Base-by-base conservation (phyloP, 1,139 yeast species). In the Candida sp. region DNA sequence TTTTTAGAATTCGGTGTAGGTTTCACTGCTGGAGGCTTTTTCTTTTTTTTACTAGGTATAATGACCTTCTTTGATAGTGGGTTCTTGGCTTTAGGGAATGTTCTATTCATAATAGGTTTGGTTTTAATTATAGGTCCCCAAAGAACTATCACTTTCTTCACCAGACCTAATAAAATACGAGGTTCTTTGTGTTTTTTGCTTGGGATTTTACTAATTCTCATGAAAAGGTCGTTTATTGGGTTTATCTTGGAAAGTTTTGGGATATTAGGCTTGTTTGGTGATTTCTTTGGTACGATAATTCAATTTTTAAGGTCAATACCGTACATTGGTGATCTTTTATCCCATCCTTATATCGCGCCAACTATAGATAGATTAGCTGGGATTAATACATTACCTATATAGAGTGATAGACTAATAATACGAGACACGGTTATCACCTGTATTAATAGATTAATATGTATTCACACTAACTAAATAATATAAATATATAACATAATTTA, bases 281-380 rank as follows among this genome's bases (percentile, higher is more conserved):
- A 89, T 63, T 88, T 89, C 61, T 85, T 89, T 57, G 93, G 96
- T 11, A 88, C 96, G 21, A 84, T 93, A 45, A 79, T 93, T n/a
- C 87, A 88, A 54, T 91, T 93, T 58, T 74, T 93, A 56, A 77
- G 97, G 59, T 85, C 95, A 3, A 68, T 93, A 57, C 99, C 99
- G 2, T 63, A 87, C 45, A 82, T 93, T 49, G 99, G 99, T 0
- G 95, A 95, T 36, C 50, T 90, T 5, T 76, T 93, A 49, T 84
- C 93, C 39, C 82, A 85, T 60, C 98, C 98, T 1, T 64, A 70
- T 12, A 66, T 93, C 38, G 97, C 97, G 1, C 98, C 98, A 15
- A 79, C 74, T 33, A 66, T 73, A 43, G 77, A 73, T 55, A 63
- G 75, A 50, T 57, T 71, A 35, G 78, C 79, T 2, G 78, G 79